Evolutionary conservation across 805 yeast species (phyloP).

Genomic region (Lachancea lanzarotensis): DNA sequence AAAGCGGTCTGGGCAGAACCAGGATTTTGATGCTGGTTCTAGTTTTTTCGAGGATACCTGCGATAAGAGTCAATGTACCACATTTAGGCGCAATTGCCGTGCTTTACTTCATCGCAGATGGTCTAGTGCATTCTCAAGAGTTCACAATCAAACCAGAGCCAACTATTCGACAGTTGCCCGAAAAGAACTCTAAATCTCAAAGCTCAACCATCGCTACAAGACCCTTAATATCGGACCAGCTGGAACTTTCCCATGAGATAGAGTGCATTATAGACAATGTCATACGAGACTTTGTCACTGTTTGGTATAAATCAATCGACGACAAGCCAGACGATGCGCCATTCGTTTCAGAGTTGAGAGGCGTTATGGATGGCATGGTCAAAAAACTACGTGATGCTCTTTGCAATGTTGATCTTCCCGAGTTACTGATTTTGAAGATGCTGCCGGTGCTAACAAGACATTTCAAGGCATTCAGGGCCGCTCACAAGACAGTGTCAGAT

Average conservation of each 20-base stretch:
- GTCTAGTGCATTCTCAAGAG: neutral
- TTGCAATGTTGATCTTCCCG: conserved; percentile 44
- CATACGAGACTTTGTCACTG: conserved; percentile 44
- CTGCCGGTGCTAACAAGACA: conserved; percentile 66
- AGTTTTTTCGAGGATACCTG: neutral
- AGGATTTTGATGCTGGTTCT: neutral
- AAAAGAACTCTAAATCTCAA: neutral
- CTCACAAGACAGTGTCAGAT: conserved; percentile 32
- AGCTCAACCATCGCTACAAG: conserved; percentile 1
- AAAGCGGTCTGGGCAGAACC: neutral
- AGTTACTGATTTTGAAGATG: conserved; percentile 48
- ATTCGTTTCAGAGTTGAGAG: conserved; percentile 38
- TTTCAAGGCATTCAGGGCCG: conserved; percentile 42
- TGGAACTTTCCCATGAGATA: conserved; percentile 36
- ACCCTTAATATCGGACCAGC: conserved; percentile 9
- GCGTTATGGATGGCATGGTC: conserved; percentile 39
- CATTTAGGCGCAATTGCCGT: neutral
- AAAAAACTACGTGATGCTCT: conserved; percentile 39
- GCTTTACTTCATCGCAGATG: neutral
- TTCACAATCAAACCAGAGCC: neutral
- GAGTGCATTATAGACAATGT: conserved; percentile 42
- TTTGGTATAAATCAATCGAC: conserved; percentile 49
- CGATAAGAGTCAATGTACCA: neutral
- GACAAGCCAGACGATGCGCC: conserved; percentile 20
- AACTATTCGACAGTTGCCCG: neutral